These are phyloP conservation scores for Boletus insuetus DNA, from an alignment of 768 basidiomycete genomes.

Conservation along the genomic window DNA sequence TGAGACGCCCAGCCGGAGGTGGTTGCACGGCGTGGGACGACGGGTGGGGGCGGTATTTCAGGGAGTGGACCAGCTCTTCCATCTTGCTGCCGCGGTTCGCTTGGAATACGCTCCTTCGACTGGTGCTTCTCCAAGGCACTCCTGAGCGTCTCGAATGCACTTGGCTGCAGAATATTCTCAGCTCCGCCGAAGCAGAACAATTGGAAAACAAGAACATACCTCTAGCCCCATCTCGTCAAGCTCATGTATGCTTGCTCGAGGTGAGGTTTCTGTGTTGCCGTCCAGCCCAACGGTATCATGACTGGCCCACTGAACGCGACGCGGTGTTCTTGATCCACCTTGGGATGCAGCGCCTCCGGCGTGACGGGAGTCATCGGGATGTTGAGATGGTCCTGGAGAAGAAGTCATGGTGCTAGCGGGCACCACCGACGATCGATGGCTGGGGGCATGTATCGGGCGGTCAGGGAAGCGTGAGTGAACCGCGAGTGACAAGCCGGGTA, in stretches of 20 bases:
- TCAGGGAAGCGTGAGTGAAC: no score
- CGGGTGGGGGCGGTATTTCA: slow-evolving; percentile 1
- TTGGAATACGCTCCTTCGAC: slow-evolving; percentile 17
- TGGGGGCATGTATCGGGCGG: not conserved
- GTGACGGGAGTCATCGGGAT: slow-evolving; percentile 10
- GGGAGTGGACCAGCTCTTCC: slow-evolving; percentile 2
- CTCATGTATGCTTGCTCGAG: slow-evolving; percentile 31
- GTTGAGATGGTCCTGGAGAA: not conserved
- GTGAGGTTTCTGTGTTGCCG: not conserved
- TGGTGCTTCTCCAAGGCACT: slow-evolving; percentile 52
- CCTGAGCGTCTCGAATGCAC: slow-evolving; percentile 47
- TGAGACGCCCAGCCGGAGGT: not conserved
- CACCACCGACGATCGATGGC: slow-evolving; percentile 6
- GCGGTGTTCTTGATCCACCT: slow-evolving; percentile 43
- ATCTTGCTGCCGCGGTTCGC: not conserved
- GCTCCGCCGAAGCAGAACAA: not conserved
- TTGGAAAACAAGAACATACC: slow-evolving; percentile 35
- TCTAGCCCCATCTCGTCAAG: slow-evolving; percentile 55
- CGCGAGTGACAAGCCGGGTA: no score
- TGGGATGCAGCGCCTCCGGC: slow-evolving; percentile 18
- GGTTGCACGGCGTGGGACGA: slow-evolving; percentile 12
- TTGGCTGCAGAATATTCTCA: slow-evolving; percentile 34
- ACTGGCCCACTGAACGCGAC: slow-evolving; percentile 53
- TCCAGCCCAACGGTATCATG: slow-evolving; percentile 18
- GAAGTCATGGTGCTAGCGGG: slow-evolving; percentile 19